A percentile compares a stretch with the other conserved stretches of the same genome.
Conservation (phyloP, 441 rosid genomes). For the Melastoma candidum region DNA sequence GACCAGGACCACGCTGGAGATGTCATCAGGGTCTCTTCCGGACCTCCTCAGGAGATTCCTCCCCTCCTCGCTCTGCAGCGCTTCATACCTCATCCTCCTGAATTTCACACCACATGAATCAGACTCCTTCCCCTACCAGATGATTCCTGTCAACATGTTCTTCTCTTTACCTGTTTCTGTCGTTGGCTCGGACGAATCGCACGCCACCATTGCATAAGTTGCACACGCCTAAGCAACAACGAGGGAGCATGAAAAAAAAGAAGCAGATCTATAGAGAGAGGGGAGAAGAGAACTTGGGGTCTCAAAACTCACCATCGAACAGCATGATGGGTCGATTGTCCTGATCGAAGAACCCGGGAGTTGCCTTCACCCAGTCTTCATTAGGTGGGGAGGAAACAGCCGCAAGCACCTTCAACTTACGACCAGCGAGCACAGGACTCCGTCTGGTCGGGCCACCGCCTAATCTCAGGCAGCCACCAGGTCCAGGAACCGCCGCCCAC, state of each 20-base stretch:
- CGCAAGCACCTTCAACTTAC: no score
- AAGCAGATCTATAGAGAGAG: neutral
- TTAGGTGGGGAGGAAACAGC: no score
- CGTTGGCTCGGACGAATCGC: conserved; percentile 65
- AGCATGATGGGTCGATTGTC: no score
- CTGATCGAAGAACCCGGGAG: no score
- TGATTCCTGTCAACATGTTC: no score
- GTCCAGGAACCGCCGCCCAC: no score
- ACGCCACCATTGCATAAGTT: conserved; percentile 93
- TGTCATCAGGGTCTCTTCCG: conserved; percentile 93
- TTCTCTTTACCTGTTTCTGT: conserved; percentile 44
- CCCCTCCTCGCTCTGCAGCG: conserved; percentile 85
- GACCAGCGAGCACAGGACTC: no score
- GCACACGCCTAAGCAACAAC: conserved; percentile 50
- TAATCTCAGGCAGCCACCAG: no score
- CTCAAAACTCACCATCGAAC: conserved; percentile 26
- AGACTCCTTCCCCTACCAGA: neutral
- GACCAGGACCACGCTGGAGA: conserved; percentile 84
- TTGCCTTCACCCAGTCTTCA: no score
- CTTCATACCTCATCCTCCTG: conserved; percentile 85
- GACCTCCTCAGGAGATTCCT: conserved; percentile 67
- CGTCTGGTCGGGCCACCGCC: no score
- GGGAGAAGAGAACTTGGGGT: neutral
- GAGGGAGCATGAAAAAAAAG: neutral
- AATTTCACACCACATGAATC: neutral